Evolutionary conservation across 257 asterid genomes (phyloP), one percentile per base, ranked within the genome.

Genomic region (Capsicum baccatum): DNA sequence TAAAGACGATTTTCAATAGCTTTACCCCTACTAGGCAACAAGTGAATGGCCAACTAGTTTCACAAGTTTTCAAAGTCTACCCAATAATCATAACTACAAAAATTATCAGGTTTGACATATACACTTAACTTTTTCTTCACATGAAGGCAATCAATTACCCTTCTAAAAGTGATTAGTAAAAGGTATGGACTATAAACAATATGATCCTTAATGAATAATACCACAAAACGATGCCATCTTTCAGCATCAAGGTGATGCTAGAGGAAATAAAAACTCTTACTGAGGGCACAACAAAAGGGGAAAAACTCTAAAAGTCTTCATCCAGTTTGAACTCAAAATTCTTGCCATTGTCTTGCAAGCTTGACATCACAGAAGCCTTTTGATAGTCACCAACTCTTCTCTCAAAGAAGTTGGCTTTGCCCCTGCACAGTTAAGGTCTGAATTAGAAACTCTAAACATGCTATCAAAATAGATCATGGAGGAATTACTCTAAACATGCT

Each of bases 311-410:
- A 91, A 93, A 94, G 87, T 94, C 98, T 79, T 93, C 97, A 8
- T 93, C 94, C 87, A 84, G 83, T 66, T 87, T 93, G 94, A 94
- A 93, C 85, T 85, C 91, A 14, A 68, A 93, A 83, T 91, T 91
- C 85, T 90, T 89, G 62, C 87, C 83, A 63, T 90, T 87, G 2
- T 87, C 89, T 84, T 84, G 91, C 92, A 94, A 86, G 82, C 88
- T 93, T 59, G 96, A 89, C 95, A 94, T 94, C 71, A 93, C 92
- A 26, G 95, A 94, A 33, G 96, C 97, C 90, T 92, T 94, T 85
- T 94, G 96, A 86, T 93, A 94, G 42, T 93, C 94, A 12, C 95
- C 98, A 50, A 93, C 95, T 85, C 96, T 88, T 86, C 94, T 89
- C 90, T 92, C 96, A 50, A 92, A 93, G 89, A 94, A 93, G 94